phyloP scores from a whole-genome alignment of 371 early-diverging fungal species.

The Actinomucor elegans region DNA sequence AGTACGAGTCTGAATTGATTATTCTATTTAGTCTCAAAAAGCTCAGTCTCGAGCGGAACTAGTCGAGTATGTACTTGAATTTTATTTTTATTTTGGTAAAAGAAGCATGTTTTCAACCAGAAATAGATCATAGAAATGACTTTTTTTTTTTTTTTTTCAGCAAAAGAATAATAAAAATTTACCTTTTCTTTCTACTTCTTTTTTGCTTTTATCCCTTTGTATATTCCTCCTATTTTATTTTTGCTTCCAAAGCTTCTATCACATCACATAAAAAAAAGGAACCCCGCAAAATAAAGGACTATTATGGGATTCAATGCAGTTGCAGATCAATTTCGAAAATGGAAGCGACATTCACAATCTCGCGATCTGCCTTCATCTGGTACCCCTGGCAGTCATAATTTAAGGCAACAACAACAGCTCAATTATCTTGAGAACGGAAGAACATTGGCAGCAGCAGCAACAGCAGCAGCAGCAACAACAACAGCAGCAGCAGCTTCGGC shows the following conservation, averaged over 20 bases:
- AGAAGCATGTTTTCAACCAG: conserved; percentile 10
- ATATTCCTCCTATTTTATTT: background rate
- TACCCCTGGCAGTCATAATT: too few relatives aligned
- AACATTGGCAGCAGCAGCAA: background rate
- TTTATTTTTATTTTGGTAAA: background rate
- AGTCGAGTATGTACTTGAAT: too few relatives aligned
- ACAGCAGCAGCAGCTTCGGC: conserved; percentile 10
- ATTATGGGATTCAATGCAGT: conserved; percentile 40
- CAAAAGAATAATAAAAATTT: background rate
- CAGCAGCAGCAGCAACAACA: conserved; percentile 2
- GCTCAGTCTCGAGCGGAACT: too few relatives aligned
- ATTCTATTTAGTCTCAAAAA: too few relatives aligned
- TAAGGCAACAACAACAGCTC: conserved; percentile 24
- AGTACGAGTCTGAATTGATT: too few relatives aligned
- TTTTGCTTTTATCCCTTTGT: background rate
- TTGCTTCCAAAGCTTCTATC: conserved; percentile 1
- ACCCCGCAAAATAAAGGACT: background rate
- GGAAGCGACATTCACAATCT: conserved; percentile 35
- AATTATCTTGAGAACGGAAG: too few relatives aligned
- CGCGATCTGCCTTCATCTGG: conserved; percentile 30
- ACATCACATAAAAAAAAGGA: background rate
- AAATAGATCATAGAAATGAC: conserved; percentile 6
- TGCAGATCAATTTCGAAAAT: conserved; percentile 38
- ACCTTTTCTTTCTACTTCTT: background rate
- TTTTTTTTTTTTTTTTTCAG: background rate